These are phyloP conservation scores for Colletotrichum salicis DNA, from an alignment of 2,329 filamentous ascomycete species.

Conservation along the genomic window DNA sequence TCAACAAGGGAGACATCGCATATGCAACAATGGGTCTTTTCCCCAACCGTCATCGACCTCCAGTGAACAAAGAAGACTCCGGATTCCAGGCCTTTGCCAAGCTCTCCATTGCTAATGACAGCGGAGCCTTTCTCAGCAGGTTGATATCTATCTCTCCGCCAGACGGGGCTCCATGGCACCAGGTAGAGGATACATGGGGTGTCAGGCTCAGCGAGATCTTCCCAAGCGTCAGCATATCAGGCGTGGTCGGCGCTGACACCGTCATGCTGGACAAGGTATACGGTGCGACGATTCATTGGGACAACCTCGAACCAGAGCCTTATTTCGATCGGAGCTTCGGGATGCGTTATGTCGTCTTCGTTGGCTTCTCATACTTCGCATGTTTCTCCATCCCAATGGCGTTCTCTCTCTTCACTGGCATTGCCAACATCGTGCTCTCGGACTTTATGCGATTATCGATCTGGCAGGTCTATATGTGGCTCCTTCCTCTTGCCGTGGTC, in stretches of 20 bases:
- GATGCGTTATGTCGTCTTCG: neutral
- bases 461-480: neutral
- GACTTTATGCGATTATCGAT: neutral
- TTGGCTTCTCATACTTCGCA: neutral
- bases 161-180: constrained; percentile 41
- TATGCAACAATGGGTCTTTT: constrained; percentile 52
- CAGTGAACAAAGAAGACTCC: constrained; percentile 45
- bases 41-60: constrained; percentile 41
- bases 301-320: constrained; percentile 41
- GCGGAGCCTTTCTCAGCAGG: constrained; percentile 47
- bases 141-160: constrained; percentile 43
- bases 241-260: constrained; percentile 46
- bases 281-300: constrained; percentile 47
- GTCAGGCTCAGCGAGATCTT: constrained; percentile 48
- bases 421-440: neutral
- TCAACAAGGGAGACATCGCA: constrained; percentile 44
- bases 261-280: constrained; percentile 47
- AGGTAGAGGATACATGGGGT: constrained; percentile 46
- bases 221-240: constrained; percentile 46
- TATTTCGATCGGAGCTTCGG: neutral
- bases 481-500: neutral
- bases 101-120: constrained; percentile 49
- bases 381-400: neutral
- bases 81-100: constrained; percentile 50
- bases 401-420: neutral